Base-by-base conservation (phyloP, 176 grass and related monocot species). In the Poa pratensis region DNA sequence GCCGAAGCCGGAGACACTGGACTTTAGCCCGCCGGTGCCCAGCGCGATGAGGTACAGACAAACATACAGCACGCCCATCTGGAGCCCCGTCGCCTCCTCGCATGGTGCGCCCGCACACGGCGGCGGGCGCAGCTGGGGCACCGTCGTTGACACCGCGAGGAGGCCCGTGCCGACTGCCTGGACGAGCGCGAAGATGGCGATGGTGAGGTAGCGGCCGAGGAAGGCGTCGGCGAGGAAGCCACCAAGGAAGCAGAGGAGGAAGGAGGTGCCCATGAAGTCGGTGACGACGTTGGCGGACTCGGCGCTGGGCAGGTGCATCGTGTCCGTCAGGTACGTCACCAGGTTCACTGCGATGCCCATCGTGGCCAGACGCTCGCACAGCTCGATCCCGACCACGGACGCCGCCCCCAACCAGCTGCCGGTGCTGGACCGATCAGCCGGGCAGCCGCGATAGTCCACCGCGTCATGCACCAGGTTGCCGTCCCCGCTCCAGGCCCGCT, bases 281-380 rank as follows among this genome's bases (percentile, higher is more conserved):
- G 95, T 91, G 67, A 97, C 95, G 54, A 97, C 86, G 74, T 97
- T 97, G 22, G 95, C 95, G 11, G 95, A 90, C 0, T 69, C 82
- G 7, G 95, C 92, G 34, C 95, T 94, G 20, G 95, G 86, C 63
- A 97, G 88, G 70, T 97, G 95, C 95, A 97, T 94, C 16, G 95
- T 94, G 37, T 63, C 84, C 4, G 86, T 90, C 57, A 97, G 87
- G 69, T 97, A 97, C 0, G 95, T 97, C 49, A 97, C 92, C 14
- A 94, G 80, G 75, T 97, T 97, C 27, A 97, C 95, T 3, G 95
- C 95, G 39, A 97, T 97, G 58, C 92, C 95, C 95, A 97, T 97
- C 6, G 95, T 97, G 7, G 95, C 87, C 39, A 97, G 85, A 73
- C 95, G 88, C 95, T 97, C 95, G 69, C 88, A 89, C 14, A 97